A percentile compares a stretch with the other conserved stretches of the same genome.
Evolutionary conservation across 345 rosid genomes (phyloP).

Genomic region (Populus tremula): DNA sequence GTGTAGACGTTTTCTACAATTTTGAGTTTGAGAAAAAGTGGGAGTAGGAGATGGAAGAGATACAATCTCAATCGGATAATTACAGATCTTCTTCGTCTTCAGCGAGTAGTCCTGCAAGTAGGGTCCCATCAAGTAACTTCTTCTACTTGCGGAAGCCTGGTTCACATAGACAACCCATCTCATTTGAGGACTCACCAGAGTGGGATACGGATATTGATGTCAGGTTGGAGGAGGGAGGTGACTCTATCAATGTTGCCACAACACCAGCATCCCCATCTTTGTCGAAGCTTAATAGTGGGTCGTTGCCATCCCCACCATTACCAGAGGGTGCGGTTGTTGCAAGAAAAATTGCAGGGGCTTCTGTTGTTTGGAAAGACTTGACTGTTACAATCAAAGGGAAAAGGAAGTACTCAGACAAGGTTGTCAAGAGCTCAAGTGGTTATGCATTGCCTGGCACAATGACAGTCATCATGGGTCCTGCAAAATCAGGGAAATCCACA

Average conservation of each 20-base stretch:
- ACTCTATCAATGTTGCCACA: slow-evolving; percentile 68
- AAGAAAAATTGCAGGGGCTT: slow-evolving; percentile 85
- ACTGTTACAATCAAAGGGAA: slow-evolving; percentile 85
- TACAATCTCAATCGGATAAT: slow-evolving; percentile 88
- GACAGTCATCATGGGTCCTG: slow-evolving; percentile 99
- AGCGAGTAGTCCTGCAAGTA: slow-evolving; percentile 95
- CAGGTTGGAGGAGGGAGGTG: slow-evolving; percentile 76
- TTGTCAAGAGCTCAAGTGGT: slow-evolving; percentile 88
- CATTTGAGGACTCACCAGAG: slow-evolving; percentile 97
- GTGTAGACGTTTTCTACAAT: slow-evolving; percentile 9
- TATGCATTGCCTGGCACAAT: slow-evolving; percentile 96
- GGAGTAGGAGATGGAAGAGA: slow-evolving; percentile 72
- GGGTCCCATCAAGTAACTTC: slow-evolving; percentile 91
- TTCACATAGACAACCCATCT: slow-evolving; percentile 85
- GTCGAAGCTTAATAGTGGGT: slow-evolving; percentile 80
- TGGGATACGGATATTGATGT: slow-evolving; percentile 87
- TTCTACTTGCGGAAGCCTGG: slow-evolving; percentile 95
- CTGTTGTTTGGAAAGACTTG: slow-evolving; percentile 91
- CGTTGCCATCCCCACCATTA: slow-evolving; percentile 74
- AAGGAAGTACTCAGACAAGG: slow-evolving; percentile 86
- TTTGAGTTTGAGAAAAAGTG: slow-evolving; percentile 20
- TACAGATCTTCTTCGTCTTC: slow-evolving; percentile 97
- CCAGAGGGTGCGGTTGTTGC: slow-evolving; percentile 53
- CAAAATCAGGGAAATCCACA: slow-evolving; percentile 94
- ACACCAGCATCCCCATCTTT: slow-evolving; percentile 82